These are phyloP conservation scores for Samsoniella hepiali DNA, from an alignment of 2,329 filamentous ascomycete species.

Conservation along the genomic window DNA sequence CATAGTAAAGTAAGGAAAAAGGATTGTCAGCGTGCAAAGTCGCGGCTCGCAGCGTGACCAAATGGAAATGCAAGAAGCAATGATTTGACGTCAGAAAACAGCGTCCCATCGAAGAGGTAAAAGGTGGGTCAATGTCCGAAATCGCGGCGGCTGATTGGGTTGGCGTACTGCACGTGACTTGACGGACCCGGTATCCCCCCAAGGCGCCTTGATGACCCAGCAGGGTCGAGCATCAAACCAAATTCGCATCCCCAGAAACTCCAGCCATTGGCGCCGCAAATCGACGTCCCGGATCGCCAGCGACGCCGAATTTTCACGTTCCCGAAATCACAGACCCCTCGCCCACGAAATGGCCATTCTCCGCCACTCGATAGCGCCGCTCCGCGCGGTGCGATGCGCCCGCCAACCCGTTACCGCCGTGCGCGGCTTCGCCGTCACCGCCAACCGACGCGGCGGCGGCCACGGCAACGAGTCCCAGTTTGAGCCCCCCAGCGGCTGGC, in stretches of 20 bases:
- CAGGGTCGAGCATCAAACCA: constrained; percentile 9
- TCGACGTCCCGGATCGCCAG: constrained; percentile 24
- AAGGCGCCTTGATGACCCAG: constrained; percentile 12
- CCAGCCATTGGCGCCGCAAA: constrained; percentile 31
- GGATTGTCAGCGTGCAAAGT: not conserved
- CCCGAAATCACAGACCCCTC: not conserved
- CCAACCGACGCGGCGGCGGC: constrained; percentile 40
- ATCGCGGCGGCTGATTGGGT: not conserved
- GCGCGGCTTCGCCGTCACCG: constrained; percentile 44
- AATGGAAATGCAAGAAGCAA: not conserved
- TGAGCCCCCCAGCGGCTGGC: constrained; percentile 86
- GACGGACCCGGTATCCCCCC: constrained; percentile 6
- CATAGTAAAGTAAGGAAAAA: not conserved
- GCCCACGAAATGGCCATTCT: constrained; percentile 32
- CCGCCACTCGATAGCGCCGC: constrained; percentile 35
- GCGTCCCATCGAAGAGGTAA: not conserved
- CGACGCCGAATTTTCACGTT: constrained; percentile 20
- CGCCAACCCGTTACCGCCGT: constrained; percentile 31
- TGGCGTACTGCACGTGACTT: constrained; percentile 4
- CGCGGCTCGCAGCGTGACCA: not conserved
- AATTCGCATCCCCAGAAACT: not conserved
- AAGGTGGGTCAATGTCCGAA: not conserved
- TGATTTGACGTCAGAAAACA: constrained; percentile 15
- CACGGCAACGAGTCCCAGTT: constrained; percentile 68
- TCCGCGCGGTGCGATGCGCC: constrained; percentile 37